A percentile compares a stretch with the other conserved stretches of the same genome.
These are phyloP conservation scores for Suhomyces chickasaworum DNA, from an alignment of 1,139 yeast genomes.

Conservation along the genomic window DNA sequence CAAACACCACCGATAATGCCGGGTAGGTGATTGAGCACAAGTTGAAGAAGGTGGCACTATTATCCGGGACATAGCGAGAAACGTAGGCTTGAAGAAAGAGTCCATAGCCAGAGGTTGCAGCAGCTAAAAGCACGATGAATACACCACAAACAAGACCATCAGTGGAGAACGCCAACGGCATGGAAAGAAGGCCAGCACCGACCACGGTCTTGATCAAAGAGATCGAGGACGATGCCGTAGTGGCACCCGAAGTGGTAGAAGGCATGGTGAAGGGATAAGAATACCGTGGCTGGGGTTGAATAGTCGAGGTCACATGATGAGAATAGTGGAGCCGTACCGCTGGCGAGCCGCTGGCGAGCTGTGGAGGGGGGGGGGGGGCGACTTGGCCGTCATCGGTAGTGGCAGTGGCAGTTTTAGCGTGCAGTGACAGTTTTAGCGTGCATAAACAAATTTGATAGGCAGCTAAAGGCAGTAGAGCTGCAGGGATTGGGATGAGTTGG, in stretches of 20 bases:
- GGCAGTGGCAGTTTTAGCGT: no score
- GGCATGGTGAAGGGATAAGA: slow-evolving; percentile 6
- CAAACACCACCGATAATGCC: slow-evolving; percentile 76
- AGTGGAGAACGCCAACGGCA: slow-evolving; percentile 87
- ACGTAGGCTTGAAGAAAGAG: slow-evolving; percentile 76
- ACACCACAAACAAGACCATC: slow-evolving; percentile 79
- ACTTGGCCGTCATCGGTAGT: no score
- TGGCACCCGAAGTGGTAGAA: slow-evolving; percentile 15
- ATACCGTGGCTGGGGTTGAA: background rate
- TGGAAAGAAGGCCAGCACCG: slow-evolving; percentile 92
- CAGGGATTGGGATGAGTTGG: no score
- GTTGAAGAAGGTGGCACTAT: slow-evolving; percentile 84
- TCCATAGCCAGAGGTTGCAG: slow-evolving; percentile 77
- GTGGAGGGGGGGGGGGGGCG: no score
- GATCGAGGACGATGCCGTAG: slow-evolving; percentile 50
- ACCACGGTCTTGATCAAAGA: slow-evolving; percentile 71
- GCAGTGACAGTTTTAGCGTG: no score
- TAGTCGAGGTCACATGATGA: background rate
- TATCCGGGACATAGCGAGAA: slow-evolving; percentile 65
- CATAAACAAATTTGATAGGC: no score
- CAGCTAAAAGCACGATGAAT: slow-evolving; percentile 68
- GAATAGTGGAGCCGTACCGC: background rate
- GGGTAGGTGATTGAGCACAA: slow-evolving; percentile 87
- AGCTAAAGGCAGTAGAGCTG: no score
- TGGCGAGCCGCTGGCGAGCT: no score